phyloP scores from a whole-genome alignment of 495 filamentous ascomycete genomes.

The Thermothielavioides terrestris region DNA sequence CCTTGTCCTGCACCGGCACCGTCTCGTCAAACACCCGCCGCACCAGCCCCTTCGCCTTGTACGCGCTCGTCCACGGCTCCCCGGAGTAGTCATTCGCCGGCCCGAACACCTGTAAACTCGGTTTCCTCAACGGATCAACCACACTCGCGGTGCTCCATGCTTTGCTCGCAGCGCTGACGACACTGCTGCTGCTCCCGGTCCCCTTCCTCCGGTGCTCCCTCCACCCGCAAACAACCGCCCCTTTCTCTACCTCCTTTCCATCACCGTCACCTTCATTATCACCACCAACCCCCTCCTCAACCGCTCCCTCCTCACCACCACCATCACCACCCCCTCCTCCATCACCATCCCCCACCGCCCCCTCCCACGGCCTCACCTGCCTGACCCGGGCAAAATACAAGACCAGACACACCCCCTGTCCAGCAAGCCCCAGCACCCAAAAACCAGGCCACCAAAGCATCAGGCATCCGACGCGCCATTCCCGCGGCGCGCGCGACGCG shows the following conservation, averaged over 20 bases:
- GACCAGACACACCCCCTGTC: slow-evolving; percentile 32
- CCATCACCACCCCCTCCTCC: neutral
- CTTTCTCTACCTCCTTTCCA: too few relatives aligned
- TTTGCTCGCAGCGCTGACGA: neutral
- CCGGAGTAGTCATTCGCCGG: slow-evolving; percentile 46
- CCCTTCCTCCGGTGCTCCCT: slow-evolving; percentile 12
- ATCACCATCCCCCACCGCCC: neutral
- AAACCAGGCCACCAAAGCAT: slow-evolving; percentile 53
- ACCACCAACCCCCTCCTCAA: neutral
- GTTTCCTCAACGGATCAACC: slow-evolving; percentile 21
- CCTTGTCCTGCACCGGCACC: slow-evolving; percentile 53
- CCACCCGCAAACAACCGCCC: too few relatives aligned
- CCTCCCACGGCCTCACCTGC: slow-evolving; percentile 62
- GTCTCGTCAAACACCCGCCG: slow-evolving; percentile 56
- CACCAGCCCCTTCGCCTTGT: slow-evolving; percentile 48
- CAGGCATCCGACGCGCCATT: slow-evolving; percentile 47
- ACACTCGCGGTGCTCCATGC: neutral
- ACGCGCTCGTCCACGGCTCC: slow-evolving; percentile 43
- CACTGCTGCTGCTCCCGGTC: neutral
- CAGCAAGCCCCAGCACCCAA: slow-evolving; percentile 49
- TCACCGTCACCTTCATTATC: neutral
- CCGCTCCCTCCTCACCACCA: neutral
- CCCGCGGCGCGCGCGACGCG: too few relatives aligned
- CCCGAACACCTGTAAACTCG: slow-evolving; percentile 39
- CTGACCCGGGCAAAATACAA: slow-evolving; percentile 50